These are phyloP conservation scores for Trichocladium uniseriatum DNA, from an alignment of 495 filamentous ascomycete genomes.

Conservation along the genomic window DNA sequence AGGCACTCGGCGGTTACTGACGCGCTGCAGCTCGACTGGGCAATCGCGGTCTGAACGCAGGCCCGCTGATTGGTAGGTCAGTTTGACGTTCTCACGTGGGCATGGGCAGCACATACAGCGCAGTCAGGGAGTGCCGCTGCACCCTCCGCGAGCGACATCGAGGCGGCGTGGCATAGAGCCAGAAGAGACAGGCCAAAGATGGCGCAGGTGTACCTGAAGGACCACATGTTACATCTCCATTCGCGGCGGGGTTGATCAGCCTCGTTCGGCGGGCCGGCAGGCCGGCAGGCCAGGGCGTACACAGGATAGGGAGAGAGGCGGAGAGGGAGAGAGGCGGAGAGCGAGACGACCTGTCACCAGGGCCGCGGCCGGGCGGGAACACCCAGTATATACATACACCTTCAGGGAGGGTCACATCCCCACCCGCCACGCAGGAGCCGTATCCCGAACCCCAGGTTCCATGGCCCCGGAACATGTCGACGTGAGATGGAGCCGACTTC, in stretches of 20 bases:
- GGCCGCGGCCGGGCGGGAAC: too few species aligned
- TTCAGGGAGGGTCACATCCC: too few species aligned
- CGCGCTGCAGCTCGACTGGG: conserved; percentile 13
- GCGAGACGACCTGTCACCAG: too few species aligned
- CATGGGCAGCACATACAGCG: conserved; percentile 4
- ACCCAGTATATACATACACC: too few species aligned
- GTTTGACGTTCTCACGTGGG: neutral
- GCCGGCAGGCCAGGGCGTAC: too few species aligned
- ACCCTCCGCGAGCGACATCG: neutral
- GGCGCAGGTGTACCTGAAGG: conserved; percentile 7
- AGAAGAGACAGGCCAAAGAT: conserved; percentile 8
- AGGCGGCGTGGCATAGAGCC: neutral
- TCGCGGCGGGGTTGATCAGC: neutral
- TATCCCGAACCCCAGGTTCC: too few species aligned
- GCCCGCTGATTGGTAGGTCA: neutral
- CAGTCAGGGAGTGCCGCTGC: conserved; percentile 1
- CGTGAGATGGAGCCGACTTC: too few species aligned
- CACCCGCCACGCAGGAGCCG: too few species aligned
- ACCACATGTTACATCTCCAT: conserved; percentile 8
- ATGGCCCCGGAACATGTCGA: too few species aligned
- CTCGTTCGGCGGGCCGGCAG: neutral
- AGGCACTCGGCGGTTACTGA: conserved; percentile 11
- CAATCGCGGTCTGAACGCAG: conserved; percentile 6
- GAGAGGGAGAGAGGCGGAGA: too few species aligned
- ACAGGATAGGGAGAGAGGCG: too few species aligned